Evolutionary conservation across 2,329 filamentous ascomycete species (phyloP).

Genomic region (Colletotrichum camelliae): DNA sequence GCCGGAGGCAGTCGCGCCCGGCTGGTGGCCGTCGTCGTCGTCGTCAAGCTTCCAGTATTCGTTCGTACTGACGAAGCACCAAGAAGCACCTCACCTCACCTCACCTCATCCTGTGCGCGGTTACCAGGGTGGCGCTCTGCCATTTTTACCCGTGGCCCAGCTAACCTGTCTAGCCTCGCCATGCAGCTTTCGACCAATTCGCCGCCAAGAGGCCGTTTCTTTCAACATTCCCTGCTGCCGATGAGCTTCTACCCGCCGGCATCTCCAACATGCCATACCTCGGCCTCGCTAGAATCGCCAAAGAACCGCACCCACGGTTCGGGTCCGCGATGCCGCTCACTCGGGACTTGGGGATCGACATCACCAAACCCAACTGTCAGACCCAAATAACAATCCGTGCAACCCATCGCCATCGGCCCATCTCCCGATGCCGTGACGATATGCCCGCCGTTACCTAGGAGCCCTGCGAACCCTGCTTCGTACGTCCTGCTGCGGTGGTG

Average conservation of each 20-base stretch:
- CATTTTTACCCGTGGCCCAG: constrained; percentile 1
- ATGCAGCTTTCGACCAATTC: not conserved
- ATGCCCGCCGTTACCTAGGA: not conserved
- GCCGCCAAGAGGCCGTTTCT: not conserved
- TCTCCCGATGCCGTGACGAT: not conserved
- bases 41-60: not conserved
- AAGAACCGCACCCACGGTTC: not conserved
- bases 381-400: not conserved
- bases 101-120: not conserved
- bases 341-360: not conserved
- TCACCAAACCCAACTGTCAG: not conserved
- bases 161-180: not conserved
- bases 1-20: not conserved
- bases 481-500: not conserved
- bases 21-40: not conserved
- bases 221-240: not conserved
- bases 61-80: no score
- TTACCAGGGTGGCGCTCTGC: constrained; percentile 18
- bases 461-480: not conserved
- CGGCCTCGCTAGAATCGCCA: not conserved
- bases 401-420: not conserved
- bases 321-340: not conserved
- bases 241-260: not conserved
- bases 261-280: not conserved
- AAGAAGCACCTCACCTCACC: not conserved